Percentiles rank a stretch among this genome's conserved stretches.
Conservation (phyloP, 352 stramenopile species). For the Pythium pyrilobum region DNA sequence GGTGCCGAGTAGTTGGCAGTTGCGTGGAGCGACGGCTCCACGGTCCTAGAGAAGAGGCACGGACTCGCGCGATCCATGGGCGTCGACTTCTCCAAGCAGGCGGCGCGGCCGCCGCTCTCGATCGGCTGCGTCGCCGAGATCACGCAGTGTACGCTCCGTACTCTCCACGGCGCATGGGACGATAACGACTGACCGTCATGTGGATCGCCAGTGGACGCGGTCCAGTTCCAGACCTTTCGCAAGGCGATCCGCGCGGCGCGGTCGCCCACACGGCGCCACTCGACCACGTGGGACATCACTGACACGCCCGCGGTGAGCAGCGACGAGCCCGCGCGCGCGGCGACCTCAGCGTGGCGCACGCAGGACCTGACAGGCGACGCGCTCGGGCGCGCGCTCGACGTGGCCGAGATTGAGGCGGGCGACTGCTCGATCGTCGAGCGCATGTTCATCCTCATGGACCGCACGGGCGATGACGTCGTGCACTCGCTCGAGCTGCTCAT, state of each 20-base stretch:
- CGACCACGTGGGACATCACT: neutral
- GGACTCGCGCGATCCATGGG: slow-evolving; percentile 20
- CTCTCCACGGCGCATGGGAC: neutral
- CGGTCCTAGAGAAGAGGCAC: too few species aligned
- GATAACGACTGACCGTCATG: neutral
- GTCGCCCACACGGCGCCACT: neutral
- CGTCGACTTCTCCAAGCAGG: slow-evolving; percentile 27
- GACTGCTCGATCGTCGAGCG: slow-evolving; percentile 49
- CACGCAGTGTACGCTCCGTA: slow-evolving; percentile 37
- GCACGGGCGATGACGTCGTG: slow-evolving; percentile 48
- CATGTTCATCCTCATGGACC: slow-evolving; percentile 58
- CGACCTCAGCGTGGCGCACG: slow-evolving; percentile 16
- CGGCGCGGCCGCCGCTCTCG: slow-evolving; percentile 28
- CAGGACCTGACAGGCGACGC: slow-evolving; percentile 30
- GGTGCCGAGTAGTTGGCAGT: too few species aligned
- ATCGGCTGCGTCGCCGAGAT: slow-evolving; percentile 50
- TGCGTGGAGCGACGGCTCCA: too few species aligned
- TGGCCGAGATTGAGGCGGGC: slow-evolving; percentile 31
- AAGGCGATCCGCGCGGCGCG: neutral
- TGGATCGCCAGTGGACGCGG: neutral
- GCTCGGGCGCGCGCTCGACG: slow-evolving; percentile 39
- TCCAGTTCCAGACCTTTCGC: slow-evolving; percentile 1
- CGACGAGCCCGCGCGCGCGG: neutral
- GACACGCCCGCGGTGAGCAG: slow-evolving; percentile 1
- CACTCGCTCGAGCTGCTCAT: slow-evolving; percentile 40